Base-by-base conservation (phyloP, 2,329 filamentous ascomycete species). In the Fusarium sp. region DNA sequence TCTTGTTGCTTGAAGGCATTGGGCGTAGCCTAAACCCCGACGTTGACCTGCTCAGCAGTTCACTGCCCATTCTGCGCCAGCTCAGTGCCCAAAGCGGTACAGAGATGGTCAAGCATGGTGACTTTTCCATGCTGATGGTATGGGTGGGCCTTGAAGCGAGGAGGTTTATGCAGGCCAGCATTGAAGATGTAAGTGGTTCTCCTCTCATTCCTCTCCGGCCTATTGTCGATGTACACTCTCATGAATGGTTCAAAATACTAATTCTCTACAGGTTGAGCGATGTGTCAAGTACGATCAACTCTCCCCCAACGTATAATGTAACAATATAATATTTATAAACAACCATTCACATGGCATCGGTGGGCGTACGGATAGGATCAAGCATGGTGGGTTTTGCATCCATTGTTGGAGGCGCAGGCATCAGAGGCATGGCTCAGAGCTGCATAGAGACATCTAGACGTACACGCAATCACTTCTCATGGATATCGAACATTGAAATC, bases 131-230 rank as follows among this genome's bases (percentile, higher is more conserved):
- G 93, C 85, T 98, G 76, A 92, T 95, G 78, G 92, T 98, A 6
- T 98, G 96, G 96, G 91, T 94, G 68, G 95, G 96, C 2, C 86
- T 98, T 13, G 96, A 98, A 85, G 94, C 95, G 58, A 89, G 96
- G 72, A 92, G 93, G 76, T 97, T 97, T 83, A 88, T 98, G 84
- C 94, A 97, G 84, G 94, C 94, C 52, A 97, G 94, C 73, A 90
- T 97, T 64, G 95, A 97, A 81, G 95, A 95, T 83, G 94, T 95
- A 82, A 87, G 91, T 88, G 85, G 7, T 14, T 32, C 4, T 39
- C 18, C 18, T 2, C 14, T 18, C 10, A 32, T 48, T n/a, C n/a
- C 27, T 27, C 27, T 27, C 8, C 27, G 27, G 27, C 27, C 8
- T 27, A 27, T 27, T 27, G 27, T 27, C 27, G 27, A 34, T 45